Evolutionary conservation across 371 early-diverging fungal genomes (phyloP), one percentile per base, ranked within the genome.

Genomic region (Mucor racemosus): DNA sequence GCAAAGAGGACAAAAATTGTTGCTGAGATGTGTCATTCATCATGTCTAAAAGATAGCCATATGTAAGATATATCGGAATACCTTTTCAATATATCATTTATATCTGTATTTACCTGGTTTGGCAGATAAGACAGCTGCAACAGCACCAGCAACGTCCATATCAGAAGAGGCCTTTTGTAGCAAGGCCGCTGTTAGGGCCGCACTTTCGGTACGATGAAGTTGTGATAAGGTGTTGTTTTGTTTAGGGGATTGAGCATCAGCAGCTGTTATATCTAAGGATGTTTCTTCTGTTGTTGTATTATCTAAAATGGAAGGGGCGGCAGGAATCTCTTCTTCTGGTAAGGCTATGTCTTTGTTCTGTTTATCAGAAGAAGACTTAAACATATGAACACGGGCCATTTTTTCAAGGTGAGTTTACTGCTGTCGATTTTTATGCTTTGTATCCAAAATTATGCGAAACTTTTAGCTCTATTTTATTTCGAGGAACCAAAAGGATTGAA

Each of bases 61-160:
- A 10, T 21, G 26, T 11, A 39, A 10, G 46, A 26, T 26, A 55
- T 41, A n/a, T 33, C 36, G 36, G 4, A n/a, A 42, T 39, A 19
- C 7, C 3, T 7, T 9, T 26, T 26, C 26, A 26, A 26, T 26
- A 26, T 26, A 26, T 26, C 26, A 5, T 7, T 36, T 15, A 1
- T 15, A 13, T 13, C 15, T 36, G 35, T 48, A 53, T 15, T 41
- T 74, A 76, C 81, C 77, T 64, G 76, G 71, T 44, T 78, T 75
- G 13, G 57, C 68, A 7, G 76, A 69, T 17, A 81, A 44, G 19
- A 74, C 78, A 40, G 80, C 80, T n/a, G 80, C 76, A 5, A 78
- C 71, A 14, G 76, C 75, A 15, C 69, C 78, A 4, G 76, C 76
- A 7, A 80, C 71, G 21, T 76, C 75, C 33, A 73, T 70, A 17